phyloP scores from a whole-genome alignment of 129 eudicot species.

The Tanacetum coccineum region DNA sequence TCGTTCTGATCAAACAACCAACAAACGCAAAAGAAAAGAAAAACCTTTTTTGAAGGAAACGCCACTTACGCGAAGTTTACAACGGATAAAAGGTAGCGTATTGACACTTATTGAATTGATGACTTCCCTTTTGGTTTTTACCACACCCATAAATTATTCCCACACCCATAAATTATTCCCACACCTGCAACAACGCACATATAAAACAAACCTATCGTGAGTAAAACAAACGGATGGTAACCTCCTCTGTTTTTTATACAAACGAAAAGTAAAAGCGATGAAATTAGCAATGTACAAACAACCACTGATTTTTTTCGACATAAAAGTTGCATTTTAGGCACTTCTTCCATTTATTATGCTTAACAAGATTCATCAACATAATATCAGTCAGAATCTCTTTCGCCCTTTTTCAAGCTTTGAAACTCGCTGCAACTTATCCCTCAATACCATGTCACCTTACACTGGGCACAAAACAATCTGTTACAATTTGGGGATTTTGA shows the following conservation, averaged over 20 bases:
- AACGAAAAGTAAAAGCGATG: not conserved
- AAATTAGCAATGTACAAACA: constrained; percentile 39
- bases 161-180: constrained; percentile 45
- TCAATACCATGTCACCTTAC: constrained; percentile 46
- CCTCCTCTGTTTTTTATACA: not conserved
- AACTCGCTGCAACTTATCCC: constrained; percentile 37
- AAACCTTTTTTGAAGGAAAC: too few species aligned
- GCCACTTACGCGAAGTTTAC: too few species aligned
- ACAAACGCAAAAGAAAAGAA: too few species aligned
- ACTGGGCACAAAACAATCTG: constrained; percentile 49
- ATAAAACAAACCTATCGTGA: not conserved
- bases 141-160: too few species aligned
- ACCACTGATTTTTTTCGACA: constrained; percentile 46
- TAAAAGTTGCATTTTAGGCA: constrained; percentile 40
- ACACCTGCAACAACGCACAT: constrained; percentile 39
- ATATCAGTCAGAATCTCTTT: constrained; percentile 33
- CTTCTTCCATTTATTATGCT: constrained; percentile 39
- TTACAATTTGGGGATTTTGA: constrained; percentile 43
- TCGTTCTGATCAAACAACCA: too few species aligned
- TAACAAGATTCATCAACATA: constrained; percentile 38
- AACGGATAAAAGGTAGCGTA: too few species aligned
- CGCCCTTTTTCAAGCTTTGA: constrained; percentile 24
- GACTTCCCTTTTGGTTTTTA: not conserved
- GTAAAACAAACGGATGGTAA: not conserved
- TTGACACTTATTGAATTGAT: too few species aligned